A percentile compares a stretch with the other conserved stretches of the same genome.
Evolutionary conservation across 2,329 filamentous ascomycete species (phyloP).

Genomic region (Myotisia sp.): DNA sequence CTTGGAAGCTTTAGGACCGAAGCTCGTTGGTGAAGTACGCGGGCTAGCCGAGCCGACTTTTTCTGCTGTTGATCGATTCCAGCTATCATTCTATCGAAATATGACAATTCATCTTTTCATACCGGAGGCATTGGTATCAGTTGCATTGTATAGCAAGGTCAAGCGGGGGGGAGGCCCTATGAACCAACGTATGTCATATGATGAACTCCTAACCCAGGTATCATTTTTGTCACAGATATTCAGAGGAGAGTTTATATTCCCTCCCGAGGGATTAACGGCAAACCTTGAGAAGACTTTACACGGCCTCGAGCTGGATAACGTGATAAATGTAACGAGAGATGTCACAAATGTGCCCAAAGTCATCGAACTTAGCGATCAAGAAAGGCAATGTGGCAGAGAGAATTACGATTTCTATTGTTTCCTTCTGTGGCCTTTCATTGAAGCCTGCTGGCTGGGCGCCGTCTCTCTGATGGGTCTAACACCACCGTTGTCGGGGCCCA

Average conservation of each 20-base stretch:
- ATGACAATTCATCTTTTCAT: slow-evolving; percentile 99
- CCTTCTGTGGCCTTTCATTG: slow-evolving; percentile 95
- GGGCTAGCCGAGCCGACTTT: slow-evolving; percentile 82
- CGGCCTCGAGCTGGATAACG: slow-evolving; percentile 61
- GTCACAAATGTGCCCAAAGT: slow-evolving; percentile 43
- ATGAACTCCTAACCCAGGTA: slow-evolving; percentile 62
- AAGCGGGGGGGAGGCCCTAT: slow-evolving; percentile 79
- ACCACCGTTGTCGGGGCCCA: slow-evolving; percentile 47
- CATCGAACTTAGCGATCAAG: slow-evolving; percentile 60
- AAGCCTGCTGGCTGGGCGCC: slow-evolving; percentile 81
- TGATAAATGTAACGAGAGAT: slow-evolving; percentile 53
- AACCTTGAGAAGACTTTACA: slow-evolving; percentile 71
- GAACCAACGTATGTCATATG: slow-evolving; percentile 63
- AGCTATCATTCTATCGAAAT: slow-evolving; percentile 94
- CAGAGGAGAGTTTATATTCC: slow-evolving; percentile 93
- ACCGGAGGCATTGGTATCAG: slow-evolving; percentile 77
- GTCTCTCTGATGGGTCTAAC: slow-evolving; percentile 77
- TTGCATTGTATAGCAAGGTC: slow-evolving; percentile 76
- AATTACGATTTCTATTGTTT: slow-evolving; percentile 99
- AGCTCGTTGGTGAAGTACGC: slow-evolving; percentile 66
- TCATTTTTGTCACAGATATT: slow-evolving; percentile 74
- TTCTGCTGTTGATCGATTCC: slow-evolving; percentile 89
- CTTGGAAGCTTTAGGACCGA: slow-evolving; percentile 77
- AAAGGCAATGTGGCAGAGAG: slow-evolving; percentile 67
- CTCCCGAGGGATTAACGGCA: slow-evolving; percentile 62